These are phyloP conservation scores for Umbelopsis sp. DNA, from an alignment of 371 early-diverging fungal species.

Conservation along the genomic window DNA sequence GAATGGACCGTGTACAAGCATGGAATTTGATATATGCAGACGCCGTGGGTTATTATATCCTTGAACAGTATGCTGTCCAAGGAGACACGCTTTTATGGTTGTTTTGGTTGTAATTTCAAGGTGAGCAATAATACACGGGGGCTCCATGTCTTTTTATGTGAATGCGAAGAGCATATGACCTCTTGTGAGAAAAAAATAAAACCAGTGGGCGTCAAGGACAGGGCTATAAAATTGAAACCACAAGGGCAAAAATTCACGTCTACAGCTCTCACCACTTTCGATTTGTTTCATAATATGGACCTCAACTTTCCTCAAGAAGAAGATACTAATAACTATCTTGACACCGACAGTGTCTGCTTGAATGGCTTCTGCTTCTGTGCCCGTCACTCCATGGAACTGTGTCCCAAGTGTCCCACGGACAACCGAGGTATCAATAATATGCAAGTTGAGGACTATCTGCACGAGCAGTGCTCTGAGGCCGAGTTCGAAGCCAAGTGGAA, in stretches of 20 bases:
- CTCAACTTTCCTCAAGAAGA: slow-evolving; percentile 38
- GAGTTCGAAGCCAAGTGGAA: slow-evolving; percentile 48
- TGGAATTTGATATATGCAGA: no score
- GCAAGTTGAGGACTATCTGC: slow-evolving; percentile 45
- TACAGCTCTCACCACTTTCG: neutral
- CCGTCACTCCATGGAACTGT: slow-evolving; percentile 49
- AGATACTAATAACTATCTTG: slow-evolving; percentile 44
- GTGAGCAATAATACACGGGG: slow-evolving; percentile 5
- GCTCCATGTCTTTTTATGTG: neutral
- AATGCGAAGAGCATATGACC: slow-evolving; percentile 10
- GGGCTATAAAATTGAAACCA: slow-evolving; percentile 6
- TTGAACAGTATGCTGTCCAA: no score
- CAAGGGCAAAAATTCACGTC: neutral
- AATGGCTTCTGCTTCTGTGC: slow-evolving; percentile 44
- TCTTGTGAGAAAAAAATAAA: slow-evolving; percentile 10
- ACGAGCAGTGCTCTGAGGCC: slow-evolving; percentile 40
- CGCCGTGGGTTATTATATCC: no score
- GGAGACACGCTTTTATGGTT: slow-evolving; percentile 6
- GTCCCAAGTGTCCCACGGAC: slow-evolving; percentile 50
- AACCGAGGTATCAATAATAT: slow-evolving; percentile 45
- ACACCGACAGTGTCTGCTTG: slow-evolving; percentile 39
- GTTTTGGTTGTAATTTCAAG: neutral
- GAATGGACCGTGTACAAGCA: no score
- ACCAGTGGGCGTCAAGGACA: neutral
- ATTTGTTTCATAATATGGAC: slow-evolving; percentile 35